A percentile compares a stretch with the other conserved stretches of the same genome.
phyloP scores from a whole-genome alignment of 108 stramenopile species.

The Ochromonas danica region DNA sequence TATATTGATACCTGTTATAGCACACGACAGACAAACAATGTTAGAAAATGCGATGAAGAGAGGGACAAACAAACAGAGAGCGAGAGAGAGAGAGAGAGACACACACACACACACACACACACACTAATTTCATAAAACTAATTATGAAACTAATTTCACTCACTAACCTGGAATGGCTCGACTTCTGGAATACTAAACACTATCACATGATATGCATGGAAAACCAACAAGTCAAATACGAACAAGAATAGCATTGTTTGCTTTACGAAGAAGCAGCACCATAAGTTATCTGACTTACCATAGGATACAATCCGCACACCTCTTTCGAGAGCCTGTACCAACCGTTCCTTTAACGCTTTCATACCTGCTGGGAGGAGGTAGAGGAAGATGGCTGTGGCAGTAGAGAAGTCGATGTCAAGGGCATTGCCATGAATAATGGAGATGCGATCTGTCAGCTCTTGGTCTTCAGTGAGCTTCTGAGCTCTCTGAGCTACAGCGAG shows the following conservation, averaged over 20 bases:
- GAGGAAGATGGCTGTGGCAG: conserved; percentile 75
- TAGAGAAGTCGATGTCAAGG: conserved; percentile 60
- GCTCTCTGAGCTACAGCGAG: conserved; percentile 57
- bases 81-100: no score
- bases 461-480: conserved; percentile 42
- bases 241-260: neutral
- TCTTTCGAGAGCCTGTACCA: conserved; percentile 38
- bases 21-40: neutral
- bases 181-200: conserved; percentile 7
- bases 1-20: neutral
- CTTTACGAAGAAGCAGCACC: neutral
- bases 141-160: neutral
- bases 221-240: neutral
- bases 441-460: conserved; percentile 14
- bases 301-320: conserved; percentile 14
- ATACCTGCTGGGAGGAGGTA: conserved; percentile 76
- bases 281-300: neutral
- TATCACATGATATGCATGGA: neutral
- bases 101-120: no score
- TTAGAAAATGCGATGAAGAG: no score
- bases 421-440: conserved; percentile 66
- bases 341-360: conserved; percentile 58
- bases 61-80: no score
- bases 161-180: neutral
- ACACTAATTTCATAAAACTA: neutral